Evolutionary conservation across 768 basidiomycete species (phyloP).

Genomic region (Tricholoma terreum): DNA sequence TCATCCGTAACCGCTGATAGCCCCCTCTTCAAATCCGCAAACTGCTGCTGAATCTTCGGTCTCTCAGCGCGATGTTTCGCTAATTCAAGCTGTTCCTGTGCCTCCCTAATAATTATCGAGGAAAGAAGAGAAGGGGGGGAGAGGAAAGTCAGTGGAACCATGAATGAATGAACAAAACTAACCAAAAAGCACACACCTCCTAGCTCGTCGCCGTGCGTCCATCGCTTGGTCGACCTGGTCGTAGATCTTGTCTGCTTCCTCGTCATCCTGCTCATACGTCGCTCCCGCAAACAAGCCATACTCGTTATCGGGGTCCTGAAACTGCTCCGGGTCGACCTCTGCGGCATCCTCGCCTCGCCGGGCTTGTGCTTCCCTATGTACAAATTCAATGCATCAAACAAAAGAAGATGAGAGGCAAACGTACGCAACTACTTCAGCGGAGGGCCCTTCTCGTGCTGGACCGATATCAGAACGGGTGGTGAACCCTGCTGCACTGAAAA

Average conservation of each 20-base stretch:
- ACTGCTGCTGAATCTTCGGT: slow-evolving; percentile 95
- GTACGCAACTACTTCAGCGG: slow-evolving; percentile 86
- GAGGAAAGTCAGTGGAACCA: slow-evolving; percentile 25
- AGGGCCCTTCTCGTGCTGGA: slow-evolving; percentile 93
- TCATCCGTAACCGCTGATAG: slow-evolving; percentile 81
- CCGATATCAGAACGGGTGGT: slow-evolving; percentile 99
- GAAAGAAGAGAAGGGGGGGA: slow-evolving; percentile 8
- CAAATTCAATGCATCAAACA: background rate
- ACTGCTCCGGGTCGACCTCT: slow-evolving; percentile 88
- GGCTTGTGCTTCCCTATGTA: slow-evolving; percentile 77
- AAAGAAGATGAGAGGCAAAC: slow-evolving; percentile 25
- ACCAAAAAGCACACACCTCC: slow-evolving; percentile 63
- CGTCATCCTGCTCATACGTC: slow-evolving; percentile 95
- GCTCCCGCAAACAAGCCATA: slow-evolving; percentile 94
- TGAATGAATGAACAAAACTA: slow-evolving; percentile 30
- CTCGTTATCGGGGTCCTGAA: slow-evolving; percentile 97
- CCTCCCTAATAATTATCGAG: slow-evolving; percentile 18
- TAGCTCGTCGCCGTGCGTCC: slow-evolving; percentile 77
- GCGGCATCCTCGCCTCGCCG: slow-evolving; percentile 82
- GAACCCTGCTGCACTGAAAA: slow-evolving; percentile 85
- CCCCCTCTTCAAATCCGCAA: slow-evolving; percentile 91
- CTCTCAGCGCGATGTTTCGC: slow-evolving; percentile 79
- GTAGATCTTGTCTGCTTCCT: slow-evolving; percentile 95
- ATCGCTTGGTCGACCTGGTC: slow-evolving; percentile 88
- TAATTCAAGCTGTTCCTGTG: slow-evolving; percentile 26